Conservation (phyloP, 2,329 filamentous ascomycete genomes). For the Venturia nashicola region DNA sequence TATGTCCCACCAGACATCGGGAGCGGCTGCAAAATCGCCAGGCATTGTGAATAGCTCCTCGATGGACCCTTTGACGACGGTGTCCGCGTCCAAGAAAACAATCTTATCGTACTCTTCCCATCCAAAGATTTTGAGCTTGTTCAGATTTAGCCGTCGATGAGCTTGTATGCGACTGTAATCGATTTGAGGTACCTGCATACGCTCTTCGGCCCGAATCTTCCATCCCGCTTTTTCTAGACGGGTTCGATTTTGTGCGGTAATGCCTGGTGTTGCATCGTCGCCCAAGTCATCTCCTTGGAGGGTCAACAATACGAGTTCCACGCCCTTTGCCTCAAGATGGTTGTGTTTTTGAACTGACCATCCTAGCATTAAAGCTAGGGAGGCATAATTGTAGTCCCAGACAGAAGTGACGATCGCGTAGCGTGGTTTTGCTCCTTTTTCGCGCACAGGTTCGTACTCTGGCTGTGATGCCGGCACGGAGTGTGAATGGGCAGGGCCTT, state of each 20-base stretch:
- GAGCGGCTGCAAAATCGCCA: slow-evolving; percentile 19
- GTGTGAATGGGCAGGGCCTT: background rate
- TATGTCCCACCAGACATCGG: slow-evolving; percentile 19
- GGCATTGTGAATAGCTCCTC: slow-evolving; percentile 18
- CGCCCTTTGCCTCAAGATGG: slow-evolving; percentile 17
- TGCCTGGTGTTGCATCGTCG: background rate
- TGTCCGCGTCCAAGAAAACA: slow-evolving; percentile 19
- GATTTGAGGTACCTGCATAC: slow-evolving; percentile 17
- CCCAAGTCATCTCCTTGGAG: slow-evolving; percentile 15
- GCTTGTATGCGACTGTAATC: slow-evolving; percentile 16
- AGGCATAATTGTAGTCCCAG: slow-evolving; percentile 8
- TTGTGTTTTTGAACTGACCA: slow-evolving; percentile 20
- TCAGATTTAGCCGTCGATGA: slow-evolving; percentile 19
- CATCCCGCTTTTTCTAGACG: slow-evolving; percentile 17
- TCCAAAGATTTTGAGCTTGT: slow-evolving; percentile 19
- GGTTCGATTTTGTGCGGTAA: slow-evolving; percentile 16
- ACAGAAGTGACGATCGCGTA: slow-evolving; percentile 2
- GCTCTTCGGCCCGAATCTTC: slow-evolving; percentile 17
- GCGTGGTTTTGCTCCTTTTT: background rate
- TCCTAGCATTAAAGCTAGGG: slow-evolving; percentile 17
- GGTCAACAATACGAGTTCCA: slow-evolving; percentile 17
- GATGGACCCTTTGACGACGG: slow-evolving; percentile 17
- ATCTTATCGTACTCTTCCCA: slow-evolving; percentile 21
- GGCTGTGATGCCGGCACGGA: background rate
- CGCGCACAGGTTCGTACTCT: background rate